Percentiles rank a stretch among this genome's conserved stretches.
phyloP scores from a whole-genome alignment of 2,329 filamentous ascomycete genomes.

The Aphanoascus verrucosus region DNA sequence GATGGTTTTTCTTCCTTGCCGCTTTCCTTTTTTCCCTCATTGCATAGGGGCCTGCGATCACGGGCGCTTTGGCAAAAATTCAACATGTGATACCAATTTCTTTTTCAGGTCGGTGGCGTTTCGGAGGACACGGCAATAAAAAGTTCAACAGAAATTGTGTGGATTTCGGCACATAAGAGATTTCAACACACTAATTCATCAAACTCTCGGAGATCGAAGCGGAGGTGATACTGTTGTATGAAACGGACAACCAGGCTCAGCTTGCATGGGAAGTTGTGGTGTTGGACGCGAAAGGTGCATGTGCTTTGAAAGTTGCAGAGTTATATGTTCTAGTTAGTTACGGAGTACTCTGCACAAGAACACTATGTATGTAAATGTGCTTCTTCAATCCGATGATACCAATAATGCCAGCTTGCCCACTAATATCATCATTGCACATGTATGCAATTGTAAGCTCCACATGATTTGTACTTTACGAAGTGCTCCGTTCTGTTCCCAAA shows the following conservation, averaged over 20 bases:
- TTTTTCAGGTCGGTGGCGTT: constrained; percentile 28
- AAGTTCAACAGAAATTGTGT: constrained; percentile 29
- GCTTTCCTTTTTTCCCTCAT: constrained; percentile 20
- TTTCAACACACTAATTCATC: constrained; percentile 10
- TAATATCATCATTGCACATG: too few species aligned
- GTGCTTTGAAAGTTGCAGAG: too few species aligned
- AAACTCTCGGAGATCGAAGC: not conserved
- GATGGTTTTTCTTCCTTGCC: not conserved
- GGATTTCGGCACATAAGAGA: constrained; percentile 13
- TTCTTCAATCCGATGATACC: too few species aligned
- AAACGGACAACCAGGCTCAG: too few species aligned
- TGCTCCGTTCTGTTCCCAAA: too few species aligned
- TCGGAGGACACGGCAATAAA: constrained; percentile 26
- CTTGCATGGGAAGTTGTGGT: too few species aligned
- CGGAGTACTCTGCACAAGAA: not conserved
- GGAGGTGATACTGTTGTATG: not conserved
- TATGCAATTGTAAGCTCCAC: too few species aligned
- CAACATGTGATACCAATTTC: constrained; percentile 41
- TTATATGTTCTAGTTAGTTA: too few species aligned
- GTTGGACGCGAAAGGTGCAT: too few species aligned
- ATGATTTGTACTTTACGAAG: too few species aligned
- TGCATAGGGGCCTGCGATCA: constrained; percentile 29
- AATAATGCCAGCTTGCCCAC: too few species aligned
- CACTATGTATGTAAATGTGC: too few species aligned
- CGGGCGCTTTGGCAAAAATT: constrained; percentile 35